phyloP scores from a whole-genome alignment of 768 basidiomycete genomes.

The Mycena crocata region DNA sequence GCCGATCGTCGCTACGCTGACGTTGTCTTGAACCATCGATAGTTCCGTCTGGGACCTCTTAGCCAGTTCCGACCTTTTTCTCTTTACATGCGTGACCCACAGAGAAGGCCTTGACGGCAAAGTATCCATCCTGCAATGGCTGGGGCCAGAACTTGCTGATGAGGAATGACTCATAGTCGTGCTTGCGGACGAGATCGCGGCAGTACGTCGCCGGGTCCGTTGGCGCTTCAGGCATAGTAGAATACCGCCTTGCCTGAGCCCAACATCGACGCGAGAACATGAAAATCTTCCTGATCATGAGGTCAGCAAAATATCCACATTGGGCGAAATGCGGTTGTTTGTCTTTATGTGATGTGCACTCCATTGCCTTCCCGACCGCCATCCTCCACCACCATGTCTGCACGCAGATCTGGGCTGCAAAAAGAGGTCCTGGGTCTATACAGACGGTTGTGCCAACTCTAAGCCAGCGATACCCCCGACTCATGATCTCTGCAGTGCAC shows the following conservation, averaged over 20 bases:
- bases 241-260: slow-evolving; percentile 9
- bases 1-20: slow-evolving; percentile 80
- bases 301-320: no score
- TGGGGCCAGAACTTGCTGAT: slow-evolving; percentile 78
- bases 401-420: slow-evolving; percentile 57
- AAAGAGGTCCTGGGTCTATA: slow-evolving; percentile 64
- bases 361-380: background rate
- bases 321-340: background rate
- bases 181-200: slow-evolving; percentile 74
- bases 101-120: slow-evolving; percentile 85
- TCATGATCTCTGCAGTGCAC: slow-evolving; percentile 59
- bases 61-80: no score
- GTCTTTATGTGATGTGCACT: background rate
- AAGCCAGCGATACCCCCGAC: slow-evolving; percentile 1
- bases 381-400: slow-evolving; percentile 35
- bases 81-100: slow-evolving; percentile 64
- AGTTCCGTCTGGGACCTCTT: slow-evolving; percentile 62
- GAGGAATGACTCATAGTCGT: slow-evolving; percentile 87
- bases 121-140: slow-evolving; percentile 73
- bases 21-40: slow-evolving; percentile 79
- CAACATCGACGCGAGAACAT: slow-evolving; percentile 21
- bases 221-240: background rate
- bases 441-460: slow-evolving; percentile 48
- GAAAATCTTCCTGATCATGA: no score
- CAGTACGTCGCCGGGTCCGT: slow-evolving; percentile 69